A percentile compares a stretch with the other conserved stretches of the same genome.
Evolutionary conservation across 2,329 filamentous ascomycete species (phyloP).

Genomic region (Arachnomyces sp.): DNA sequence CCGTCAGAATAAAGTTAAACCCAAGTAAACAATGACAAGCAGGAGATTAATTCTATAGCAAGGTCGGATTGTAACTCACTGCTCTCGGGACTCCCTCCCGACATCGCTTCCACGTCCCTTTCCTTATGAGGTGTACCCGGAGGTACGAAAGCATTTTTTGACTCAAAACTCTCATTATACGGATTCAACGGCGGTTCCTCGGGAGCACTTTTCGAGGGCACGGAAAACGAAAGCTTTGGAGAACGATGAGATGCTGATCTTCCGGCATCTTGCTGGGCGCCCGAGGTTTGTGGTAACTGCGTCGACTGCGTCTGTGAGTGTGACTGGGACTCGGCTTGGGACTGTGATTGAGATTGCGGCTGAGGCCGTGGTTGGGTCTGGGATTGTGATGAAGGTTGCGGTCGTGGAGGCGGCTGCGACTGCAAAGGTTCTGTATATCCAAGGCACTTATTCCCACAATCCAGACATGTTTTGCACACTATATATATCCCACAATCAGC

Average conservation of each 20-base stretch:
- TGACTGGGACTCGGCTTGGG: background rate
- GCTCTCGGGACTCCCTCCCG: conserved; percentile 29
- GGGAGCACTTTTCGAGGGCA: too few relatives aligned
- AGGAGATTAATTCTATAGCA: background rate
- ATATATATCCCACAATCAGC: background rate
- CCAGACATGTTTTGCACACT: conserved; percentile 63
- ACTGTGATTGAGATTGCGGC: background rate
- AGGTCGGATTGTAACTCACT: conserved; percentile 20
- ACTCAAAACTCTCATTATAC: conserved; percentile 11
- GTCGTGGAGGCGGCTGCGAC: conserved; percentile 11
- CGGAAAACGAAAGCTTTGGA: too few relatives aligned
- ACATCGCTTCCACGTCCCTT: conserved; percentile 15
- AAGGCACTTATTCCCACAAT: conserved; percentile 62
- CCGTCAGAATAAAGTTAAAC: background rate
- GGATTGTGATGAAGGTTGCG: conserved; percentile 17
- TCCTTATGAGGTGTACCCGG: conserved; percentile 6
- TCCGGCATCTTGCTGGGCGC: too few relatives aligned
- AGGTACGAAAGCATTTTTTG: conserved; percentile 17
- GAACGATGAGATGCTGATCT: too few relatives aligned
- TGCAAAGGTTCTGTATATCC: conserved; percentile 53
- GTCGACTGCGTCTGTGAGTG: background rate
- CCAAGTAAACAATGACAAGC: too few relatives aligned
- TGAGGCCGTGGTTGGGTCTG: background rate
- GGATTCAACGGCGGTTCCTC: too few relatives aligned
- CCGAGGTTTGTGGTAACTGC: too few relatives aligned